phyloP scores from a whole-genome alignment of 2,329 filamentous ascomycete species.

The Fusarium burgessii region DNA sequence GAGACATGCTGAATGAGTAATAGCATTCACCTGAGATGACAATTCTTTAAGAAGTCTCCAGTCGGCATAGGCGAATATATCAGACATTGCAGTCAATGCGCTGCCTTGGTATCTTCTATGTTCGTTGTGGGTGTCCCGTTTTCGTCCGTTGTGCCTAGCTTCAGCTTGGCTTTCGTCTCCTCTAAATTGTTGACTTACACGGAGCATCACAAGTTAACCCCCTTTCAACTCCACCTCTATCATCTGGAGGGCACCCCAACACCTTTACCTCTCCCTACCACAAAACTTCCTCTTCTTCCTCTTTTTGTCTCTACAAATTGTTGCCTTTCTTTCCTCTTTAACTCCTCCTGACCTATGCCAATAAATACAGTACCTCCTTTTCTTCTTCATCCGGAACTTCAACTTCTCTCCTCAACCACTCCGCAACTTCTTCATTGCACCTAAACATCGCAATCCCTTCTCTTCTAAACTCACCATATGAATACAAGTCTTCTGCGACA shows the following conservation, averaged over 20 bases:
- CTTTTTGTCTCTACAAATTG: neutral
- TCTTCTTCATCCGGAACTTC: neutral
- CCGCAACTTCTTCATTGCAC: neutral
- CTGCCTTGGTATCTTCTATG: neutral
- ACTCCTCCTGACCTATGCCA: too few species aligned
- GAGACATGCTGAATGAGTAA: neutral
- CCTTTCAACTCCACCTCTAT: constrained; percentile 11
- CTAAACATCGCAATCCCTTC: neutral
- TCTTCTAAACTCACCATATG: neutral
- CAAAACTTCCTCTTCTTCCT: neutral
- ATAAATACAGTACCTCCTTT: neutral
- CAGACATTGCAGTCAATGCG: neutral
- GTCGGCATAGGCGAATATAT: neutral
- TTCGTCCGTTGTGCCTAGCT: neutral
- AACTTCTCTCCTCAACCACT: neutral
- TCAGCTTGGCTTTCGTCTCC: neutral
- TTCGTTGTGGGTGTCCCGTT: neutral
- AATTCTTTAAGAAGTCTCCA: neutral
- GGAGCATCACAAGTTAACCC: constrained; percentile 2
- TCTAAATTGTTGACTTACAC: constrained; percentile 22
- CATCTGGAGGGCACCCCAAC: constrained; percentile 6
- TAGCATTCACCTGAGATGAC: too few species aligned
- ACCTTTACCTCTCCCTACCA: constrained; percentile 1
- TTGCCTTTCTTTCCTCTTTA: neutral
- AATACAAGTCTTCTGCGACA: neutral